These are phyloP conservation scores for Dicorynia guianensis DNA, from an alignment of 306 rosid genomes.

Conservation along the genomic window DNA sequence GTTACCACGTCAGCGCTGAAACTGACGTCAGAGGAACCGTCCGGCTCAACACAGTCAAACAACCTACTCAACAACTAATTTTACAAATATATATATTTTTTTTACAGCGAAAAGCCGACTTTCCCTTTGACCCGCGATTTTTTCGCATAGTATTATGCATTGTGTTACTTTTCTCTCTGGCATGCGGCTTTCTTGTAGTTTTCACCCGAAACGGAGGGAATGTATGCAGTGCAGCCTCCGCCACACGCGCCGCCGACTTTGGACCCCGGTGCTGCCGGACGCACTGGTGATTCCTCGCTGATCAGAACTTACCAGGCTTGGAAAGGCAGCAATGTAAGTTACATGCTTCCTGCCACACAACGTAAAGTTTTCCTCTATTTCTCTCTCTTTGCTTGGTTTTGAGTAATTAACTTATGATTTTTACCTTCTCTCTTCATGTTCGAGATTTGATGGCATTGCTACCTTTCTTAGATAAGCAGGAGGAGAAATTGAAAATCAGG, in stretches of 20 bases:
- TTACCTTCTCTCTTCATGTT: neutral
- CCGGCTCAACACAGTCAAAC: no score
- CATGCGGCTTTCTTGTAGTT: neutral
- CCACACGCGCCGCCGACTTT: slow-evolving; percentile 35
- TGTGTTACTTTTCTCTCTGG: neutral
- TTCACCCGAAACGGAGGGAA: neutral
- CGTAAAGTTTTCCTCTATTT: neutral
- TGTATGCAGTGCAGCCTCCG: slow-evolving; percentile 47
- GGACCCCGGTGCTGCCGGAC: slow-evolving; percentile 37
- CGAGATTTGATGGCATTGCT: no score
- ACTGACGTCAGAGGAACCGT: no score
- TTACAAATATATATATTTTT: no score
- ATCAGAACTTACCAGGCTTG: slow-evolving; percentile 73
- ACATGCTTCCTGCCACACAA: neutral
- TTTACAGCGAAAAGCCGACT: neutral
- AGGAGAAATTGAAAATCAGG: no score
- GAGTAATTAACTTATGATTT: neutral
- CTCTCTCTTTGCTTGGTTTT: neutral
- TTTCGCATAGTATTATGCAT: neutral
- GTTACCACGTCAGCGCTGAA: no score
- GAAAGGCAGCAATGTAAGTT: slow-evolving; percentile 89
- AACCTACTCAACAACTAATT: no score
- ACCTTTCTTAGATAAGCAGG: no score
- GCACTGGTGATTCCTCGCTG: slow-evolving; percentile 31
- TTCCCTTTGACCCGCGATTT: neutral